Conservation (phyloP, 768 basidiomycete species). For the Boletales sp. region DNA sequence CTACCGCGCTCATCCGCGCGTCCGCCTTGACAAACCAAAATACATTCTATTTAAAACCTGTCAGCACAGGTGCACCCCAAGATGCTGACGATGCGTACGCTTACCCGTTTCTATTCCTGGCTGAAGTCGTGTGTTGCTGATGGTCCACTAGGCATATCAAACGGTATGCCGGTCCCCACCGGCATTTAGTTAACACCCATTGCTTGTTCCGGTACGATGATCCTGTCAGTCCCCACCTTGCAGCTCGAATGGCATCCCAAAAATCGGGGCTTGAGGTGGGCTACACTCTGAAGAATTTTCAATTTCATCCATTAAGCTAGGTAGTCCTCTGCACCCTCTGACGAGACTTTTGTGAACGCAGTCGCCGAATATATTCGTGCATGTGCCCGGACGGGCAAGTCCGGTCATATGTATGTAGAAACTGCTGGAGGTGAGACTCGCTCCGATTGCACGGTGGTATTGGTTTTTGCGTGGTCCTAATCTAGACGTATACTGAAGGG, state of each 20-base stretch:
- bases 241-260: conserved; percentile 50
- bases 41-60: conserved; percentile 81
- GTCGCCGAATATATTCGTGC: conserved; percentile 59
- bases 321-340: conserved; percentile 45
- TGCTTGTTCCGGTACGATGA: conserved; percentile 84
- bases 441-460: conserved; percentile 8
- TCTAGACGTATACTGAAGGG: conserved; percentile 43
- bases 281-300: neutral
- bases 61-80: conserved; percentile 78
- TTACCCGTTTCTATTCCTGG: neutral
- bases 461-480: neutral
- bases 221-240: conserved; percentile 92
- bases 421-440: conserved; percentile 87
- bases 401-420: conserved; percentile 77
- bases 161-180: conserved; percentile 43
- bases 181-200: conserved; percentile 47
- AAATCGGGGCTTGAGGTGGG: conserved; percentile 31
- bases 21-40: conserved; percentile 53
- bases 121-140: neutral
- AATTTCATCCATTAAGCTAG: conserved; percentile 2
- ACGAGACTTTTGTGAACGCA: conserved; percentile 61
- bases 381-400: conserved; percentile 38
- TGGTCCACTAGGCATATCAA: conserved; percentile 56
- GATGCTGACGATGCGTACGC: conserved; percentile 85
- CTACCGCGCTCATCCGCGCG: conserved; percentile 77